Evolutionary conservation across 2,329 filamentous ascomycete genomes (phyloP).

Genomic region (Microsporum ferrugineum): DNA sequence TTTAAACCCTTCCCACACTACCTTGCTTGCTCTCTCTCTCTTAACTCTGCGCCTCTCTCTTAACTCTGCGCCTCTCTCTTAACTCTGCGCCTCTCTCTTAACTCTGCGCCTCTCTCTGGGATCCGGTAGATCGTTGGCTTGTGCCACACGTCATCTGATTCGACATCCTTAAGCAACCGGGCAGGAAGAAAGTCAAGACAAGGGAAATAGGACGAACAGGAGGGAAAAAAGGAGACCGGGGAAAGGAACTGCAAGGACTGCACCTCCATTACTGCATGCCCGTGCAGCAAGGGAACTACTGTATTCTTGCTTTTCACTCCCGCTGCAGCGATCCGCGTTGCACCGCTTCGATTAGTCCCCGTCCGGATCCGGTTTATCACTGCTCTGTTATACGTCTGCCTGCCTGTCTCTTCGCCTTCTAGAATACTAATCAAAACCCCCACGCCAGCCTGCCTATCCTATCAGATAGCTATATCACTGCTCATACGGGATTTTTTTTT

Average conservation of each 20-base stretch:
- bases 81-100: background rate
- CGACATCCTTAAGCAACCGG: background rate
- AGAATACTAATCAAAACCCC: background rate
- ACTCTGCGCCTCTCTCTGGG: background rate
- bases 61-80: background rate
- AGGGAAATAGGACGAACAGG: background rate
- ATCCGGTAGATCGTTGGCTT: background rate
- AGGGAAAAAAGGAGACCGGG: background rate
- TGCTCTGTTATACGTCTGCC: background rate
- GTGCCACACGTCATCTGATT: conserved; percentile 1
- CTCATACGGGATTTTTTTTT: background rate
- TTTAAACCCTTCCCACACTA: background rate
- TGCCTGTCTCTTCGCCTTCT: background rate
- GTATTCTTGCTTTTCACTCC: background rate
- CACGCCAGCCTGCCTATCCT: background rate
- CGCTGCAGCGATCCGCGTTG: conserved; percentile 3
- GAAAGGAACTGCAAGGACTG: background rate
- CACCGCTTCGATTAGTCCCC: background rate
- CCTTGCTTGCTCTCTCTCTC: too few species aligned
- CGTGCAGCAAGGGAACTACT: background rate
- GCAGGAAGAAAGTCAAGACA: background rate
- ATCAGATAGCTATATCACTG: background rate
- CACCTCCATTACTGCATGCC: background rate
- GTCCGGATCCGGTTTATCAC: background rate
- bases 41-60: too few species aligned